Base-by-base conservation (phyloP, 2,329 filamentous ascomycete species). In the Fusarium illudens region DNA sequence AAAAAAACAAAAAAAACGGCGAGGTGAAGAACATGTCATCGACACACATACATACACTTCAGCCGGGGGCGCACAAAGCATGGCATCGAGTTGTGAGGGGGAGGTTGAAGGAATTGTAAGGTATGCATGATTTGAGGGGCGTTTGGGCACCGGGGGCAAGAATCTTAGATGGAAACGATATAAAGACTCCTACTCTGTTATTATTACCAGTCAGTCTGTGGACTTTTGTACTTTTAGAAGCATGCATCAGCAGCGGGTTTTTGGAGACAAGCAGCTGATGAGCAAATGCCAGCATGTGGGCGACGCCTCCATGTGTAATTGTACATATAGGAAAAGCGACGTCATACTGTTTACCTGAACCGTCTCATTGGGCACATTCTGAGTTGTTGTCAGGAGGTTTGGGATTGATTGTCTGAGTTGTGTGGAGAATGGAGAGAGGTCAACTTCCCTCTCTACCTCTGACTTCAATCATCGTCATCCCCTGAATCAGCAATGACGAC, bases 101-200 rank as follows among this genome's bases (percentile, higher is more conserved):
- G 48, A 48, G 58, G 34, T 44, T 19, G 49, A 57, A 11, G 46
- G 42, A 46, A 46, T 53, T 68, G 61, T 39, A 66, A 33, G 56
- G 61, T 6, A 27, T 46, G 37, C 68, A 64, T 71, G 58, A 48
- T 71, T 71, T 62, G 72, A 65, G 48, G 56, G 72, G 72, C 72
- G 72, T 74, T 74, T 67, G 65, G 72, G 68, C 67, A 74, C 51
- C 30, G 22, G 25, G 69, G 70, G 61, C 37, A 64, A 74, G 70
- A 74, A 65, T 71, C 59, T 53, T 74, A 74, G 71, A 74, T 72
- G 72, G 66, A 70, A 73, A 74, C 56, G 68, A 74, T 62, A 73
- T 67, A 71, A 74, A 74, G 71, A 74, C 72, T 71, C 71, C 72
- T 63, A 74, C 72, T 74, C 72, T 69, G 64, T 72, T 74, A 60